Conservation (phyloP, 176 grass and related monocot species). For the Cenchrus fungigraminus region DNA sequence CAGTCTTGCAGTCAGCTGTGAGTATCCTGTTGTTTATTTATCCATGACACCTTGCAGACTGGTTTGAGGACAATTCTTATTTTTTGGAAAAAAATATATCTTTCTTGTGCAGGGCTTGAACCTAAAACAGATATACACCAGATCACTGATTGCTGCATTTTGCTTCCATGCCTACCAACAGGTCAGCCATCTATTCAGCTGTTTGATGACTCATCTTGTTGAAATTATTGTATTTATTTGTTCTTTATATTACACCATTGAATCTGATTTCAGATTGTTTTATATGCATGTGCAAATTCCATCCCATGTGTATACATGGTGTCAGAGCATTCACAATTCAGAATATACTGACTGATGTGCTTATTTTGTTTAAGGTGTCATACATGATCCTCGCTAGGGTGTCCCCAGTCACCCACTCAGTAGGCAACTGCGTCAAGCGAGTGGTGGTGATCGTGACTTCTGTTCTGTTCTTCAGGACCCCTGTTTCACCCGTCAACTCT, state of each 20-base stretch:
- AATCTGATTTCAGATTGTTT: neutral
- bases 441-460: slow-evolving; percentile 94
- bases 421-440: slow-evolving; percentile 94
- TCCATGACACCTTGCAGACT: slow-evolving; percentile 14
- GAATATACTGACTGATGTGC: neutral
- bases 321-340: neutral
- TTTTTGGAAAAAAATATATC: slow-evolving; percentile 33
- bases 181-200: slow-evolving; percentile 44
- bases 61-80: slow-evolving; percentile 14
- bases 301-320: neutral
- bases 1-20: slow-evolving; percentile 78
- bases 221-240: neutral
- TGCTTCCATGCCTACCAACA: slow-evolving; percentile 99
- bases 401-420: slow-evolving; percentile 92
- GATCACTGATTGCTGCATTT: slow-evolving; percentile 70
- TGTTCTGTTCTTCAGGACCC: slow-evolving; percentile 92
- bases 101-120: slow-evolving; percentile 79
- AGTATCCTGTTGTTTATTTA: slow-evolving; percentile 50
- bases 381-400: slow-evolving; percentile 94
- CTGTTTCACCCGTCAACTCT: slow-evolving; percentile 90
- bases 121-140: slow-evolving; percentile 71
- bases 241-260: neutral
- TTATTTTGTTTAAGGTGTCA: slow-evolving; percentile 65
- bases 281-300: neutral
- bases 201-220: neutral